Conservation (phyloP, 2,329 filamentous ascomycete genomes). For the Penicillium sp. region DNA sequence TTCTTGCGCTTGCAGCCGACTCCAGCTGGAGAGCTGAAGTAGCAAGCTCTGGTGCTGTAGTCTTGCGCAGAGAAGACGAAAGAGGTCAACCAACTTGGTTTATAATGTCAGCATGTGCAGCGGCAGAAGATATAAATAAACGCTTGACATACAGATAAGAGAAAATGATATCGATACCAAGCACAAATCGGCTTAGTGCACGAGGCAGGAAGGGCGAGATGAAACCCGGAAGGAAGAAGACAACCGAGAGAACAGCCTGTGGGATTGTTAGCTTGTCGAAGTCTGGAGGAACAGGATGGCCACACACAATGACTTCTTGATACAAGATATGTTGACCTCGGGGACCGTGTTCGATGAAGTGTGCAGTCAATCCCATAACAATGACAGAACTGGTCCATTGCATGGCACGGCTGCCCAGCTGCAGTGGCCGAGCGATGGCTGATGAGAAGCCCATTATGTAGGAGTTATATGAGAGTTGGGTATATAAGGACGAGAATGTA, state of each 20-base stretch:
- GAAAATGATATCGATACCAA: slow-evolving; percentile 47
- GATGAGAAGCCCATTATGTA: slow-evolving; percentile 25
- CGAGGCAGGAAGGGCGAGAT: slow-evolving; percentile 43
- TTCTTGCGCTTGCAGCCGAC: slow-evolving; percentile 41
- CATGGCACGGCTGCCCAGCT: slow-evolving; percentile 26
- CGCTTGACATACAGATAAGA: slow-evolving; percentile 46
- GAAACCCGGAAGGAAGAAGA: slow-evolving; percentile 47
- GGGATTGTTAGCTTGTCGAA: slow-evolving; percentile 2
- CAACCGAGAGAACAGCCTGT: slow-evolving; percentile 38
- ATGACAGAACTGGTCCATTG: slow-evolving; percentile 28
- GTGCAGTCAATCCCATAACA: slow-evolving; percentile 26
- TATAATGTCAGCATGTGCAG: slow-evolving; percentile 1
- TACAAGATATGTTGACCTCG: slow-evolving; percentile 23
- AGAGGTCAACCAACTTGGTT: slow-evolving; percentile 47
- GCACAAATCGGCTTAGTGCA: slow-evolving; percentile 39
- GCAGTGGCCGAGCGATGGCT: slow-evolving; percentile 31
- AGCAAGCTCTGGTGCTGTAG: slow-evolving; percentile 40
- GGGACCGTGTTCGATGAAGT: slow-evolving; percentile 20
- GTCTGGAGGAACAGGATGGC: neutral
- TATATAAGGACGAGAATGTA: neutral
- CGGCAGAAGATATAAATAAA: neutral
- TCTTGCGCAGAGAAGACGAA: slow-evolving; percentile 53
- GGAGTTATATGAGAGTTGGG: neutral
- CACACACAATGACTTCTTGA: slow-evolving; percentile 26
- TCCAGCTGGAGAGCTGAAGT: slow-evolving; percentile 33